Evolutionary conservation across 78 protist genomes (phyloP), one percentile per base, ranked within the genome.

Genomic region (Fonticula alba): DNA sequence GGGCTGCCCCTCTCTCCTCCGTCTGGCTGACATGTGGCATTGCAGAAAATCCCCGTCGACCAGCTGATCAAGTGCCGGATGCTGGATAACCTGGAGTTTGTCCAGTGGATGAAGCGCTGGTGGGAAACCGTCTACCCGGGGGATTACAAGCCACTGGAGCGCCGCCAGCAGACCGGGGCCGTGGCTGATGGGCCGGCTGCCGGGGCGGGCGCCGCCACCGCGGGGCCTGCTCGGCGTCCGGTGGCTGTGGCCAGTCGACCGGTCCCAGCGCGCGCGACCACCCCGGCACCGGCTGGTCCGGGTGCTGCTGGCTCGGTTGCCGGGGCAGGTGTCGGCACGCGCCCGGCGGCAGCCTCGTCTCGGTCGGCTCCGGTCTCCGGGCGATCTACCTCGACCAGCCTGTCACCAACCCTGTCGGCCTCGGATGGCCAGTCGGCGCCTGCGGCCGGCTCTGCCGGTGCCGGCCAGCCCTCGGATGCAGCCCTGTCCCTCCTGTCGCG

Each of bases 11-110:
- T n/a, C n/a, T n/a, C 43, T 38, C 43, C 3, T 38, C 17, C 43
- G 43, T 38, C 17, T 38, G 43, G 58, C 22, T 3, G 58, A 31
- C 37, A 55, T 31, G 6, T 49, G 36, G 3, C 22, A 19, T 54
- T 14, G 38, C 41, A 73, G 76, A 13, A 31, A 3, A 67, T 86
- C 47, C 83, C 81, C 6, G 84, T 89, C n/a, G 74, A 74, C 20
- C 59, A 71, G 37, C 58, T 89, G 22, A 67, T 76, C 29, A 84
- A 86, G 59, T 81, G 82, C 41, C 76, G 76, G 29, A 82, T 73
- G 67, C 92, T 85, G 72, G 93, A 83, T 52, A 87, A 84, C 68
- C 77, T 89, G 6, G 95, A 89, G 33, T 84, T 89, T 66, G 55
- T 73, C 24, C 95, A 89, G 63, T 89, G 95, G 95, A 53, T 89